Conservation (phyloP, 805 yeast species). For the Teunomyces gatunensis region DNA sequence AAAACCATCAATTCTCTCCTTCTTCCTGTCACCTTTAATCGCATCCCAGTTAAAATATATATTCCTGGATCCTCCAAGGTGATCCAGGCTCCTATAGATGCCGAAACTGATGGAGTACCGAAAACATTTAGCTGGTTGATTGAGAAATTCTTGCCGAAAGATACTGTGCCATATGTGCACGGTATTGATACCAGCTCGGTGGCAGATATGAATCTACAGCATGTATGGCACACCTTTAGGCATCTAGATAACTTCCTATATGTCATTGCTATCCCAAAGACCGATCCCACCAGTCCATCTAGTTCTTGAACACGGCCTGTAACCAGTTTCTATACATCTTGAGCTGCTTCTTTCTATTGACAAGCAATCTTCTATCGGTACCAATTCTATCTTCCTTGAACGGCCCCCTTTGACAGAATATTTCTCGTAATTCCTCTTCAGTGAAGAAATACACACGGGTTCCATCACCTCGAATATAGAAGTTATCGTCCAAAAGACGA, state of each 20-base stretch:
- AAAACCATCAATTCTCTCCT: slow-evolving; percentile 24
- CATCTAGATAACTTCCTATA: slow-evolving; percentile 39
- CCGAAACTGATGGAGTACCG: slow-evolving; percentile 5
- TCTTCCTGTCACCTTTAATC: slow-evolving; percentile 18
- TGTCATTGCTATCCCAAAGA: not conserved
- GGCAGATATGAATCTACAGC: slow-evolving; percentile 15
- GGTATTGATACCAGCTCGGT: slow-evolving; percentile 26
- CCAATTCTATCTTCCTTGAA: slow-evolving; percentile 77
- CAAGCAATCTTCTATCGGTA: slow-evolving; percentile 85
- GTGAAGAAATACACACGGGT: slow-evolving; percentile 96
- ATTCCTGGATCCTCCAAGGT: slow-evolving; percentile 37
- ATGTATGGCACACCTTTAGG: slow-evolving; percentile 33
- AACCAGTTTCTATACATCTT: slow-evolving; percentile 98
- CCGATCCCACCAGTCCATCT: not conserved
- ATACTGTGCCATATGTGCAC: slow-evolving; percentile 24
- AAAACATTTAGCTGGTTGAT: slow-evolving; percentile 14
- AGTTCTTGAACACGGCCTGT: slow-evolving; percentile 75
- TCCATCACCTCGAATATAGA: slow-evolving; percentile 96
- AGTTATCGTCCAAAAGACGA: slow-evolving; percentile 83
- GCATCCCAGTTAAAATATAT: slow-evolving; percentile 50
- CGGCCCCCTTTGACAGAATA: slow-evolving; percentile 51
- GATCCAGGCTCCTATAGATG: slow-evolving; percentile 26
- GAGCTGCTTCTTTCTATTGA: slow-evolving; percentile 85
- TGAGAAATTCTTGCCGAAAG: slow-evolving; percentile 11
- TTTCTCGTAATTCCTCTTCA: slow-evolving; percentile 80